Percentiles rank a stretch among this genome's conserved stretches.
Evolutionary conservation across 441 rosid species (phyloP).

Genomic region (Pelargonium fulgidum): DNA sequence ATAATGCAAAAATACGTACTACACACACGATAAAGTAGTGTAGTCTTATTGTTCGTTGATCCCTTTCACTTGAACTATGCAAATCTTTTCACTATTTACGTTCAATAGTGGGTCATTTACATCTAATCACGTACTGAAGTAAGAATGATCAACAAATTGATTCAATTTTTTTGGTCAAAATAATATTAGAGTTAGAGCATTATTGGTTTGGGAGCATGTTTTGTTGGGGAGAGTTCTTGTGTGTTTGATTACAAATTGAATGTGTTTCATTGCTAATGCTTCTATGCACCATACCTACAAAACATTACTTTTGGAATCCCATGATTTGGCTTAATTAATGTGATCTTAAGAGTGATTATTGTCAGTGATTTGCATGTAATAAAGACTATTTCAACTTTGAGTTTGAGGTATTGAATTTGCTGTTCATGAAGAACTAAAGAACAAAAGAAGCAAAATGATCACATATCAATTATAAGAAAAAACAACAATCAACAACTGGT

Average conservation of each 20-base stretch:
- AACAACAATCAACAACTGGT: not conserved
- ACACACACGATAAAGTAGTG: too few species aligned
- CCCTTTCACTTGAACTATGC: too few species aligned
- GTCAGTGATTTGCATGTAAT: conserved; percentile 31
- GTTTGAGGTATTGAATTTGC: not conserved
- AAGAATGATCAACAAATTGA: too few species aligned
- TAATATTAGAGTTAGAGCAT: too few species aligned
- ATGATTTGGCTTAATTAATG: conserved; percentile 39
- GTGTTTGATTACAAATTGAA: conserved; percentile 31
- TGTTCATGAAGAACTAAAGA: not conserved
- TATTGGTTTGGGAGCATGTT: too few species aligned
- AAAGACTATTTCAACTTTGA: too few species aligned
- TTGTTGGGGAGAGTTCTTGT: not conserved
- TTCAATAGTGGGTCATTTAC: too few species aligned
- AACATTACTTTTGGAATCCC: conserved; percentile 46
- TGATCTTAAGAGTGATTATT: conserved; percentile 33
- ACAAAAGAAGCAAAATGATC: not conserved
- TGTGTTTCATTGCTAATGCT: conserved; percentile 40
- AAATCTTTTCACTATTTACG: too few species aligned
- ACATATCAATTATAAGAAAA: not conserved
- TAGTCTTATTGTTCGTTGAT: too few species aligned
- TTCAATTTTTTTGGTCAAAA: too few species aligned
- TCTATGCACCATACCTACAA: conserved; percentile 50
- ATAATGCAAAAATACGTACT: too few species aligned
- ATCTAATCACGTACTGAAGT: too few species aligned